Evolutionary conservation across 352 stramenopile genomes (phyloP).

Genomic region (Phytophthora meadii): DNA sequence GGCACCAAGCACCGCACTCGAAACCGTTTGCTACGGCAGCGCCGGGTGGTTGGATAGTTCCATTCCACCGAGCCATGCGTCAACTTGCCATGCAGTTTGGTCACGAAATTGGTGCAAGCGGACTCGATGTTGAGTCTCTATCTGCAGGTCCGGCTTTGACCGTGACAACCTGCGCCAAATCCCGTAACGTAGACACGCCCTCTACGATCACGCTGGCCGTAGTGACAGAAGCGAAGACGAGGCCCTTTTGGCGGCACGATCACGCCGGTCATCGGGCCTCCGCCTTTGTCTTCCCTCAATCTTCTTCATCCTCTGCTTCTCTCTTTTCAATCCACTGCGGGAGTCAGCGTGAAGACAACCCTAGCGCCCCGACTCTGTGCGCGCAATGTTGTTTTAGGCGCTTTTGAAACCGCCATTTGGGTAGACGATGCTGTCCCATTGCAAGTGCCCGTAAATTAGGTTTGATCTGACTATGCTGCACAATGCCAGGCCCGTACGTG

Average conservation of each 20-base stretch:
- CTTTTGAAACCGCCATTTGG: neutral
- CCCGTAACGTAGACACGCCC: constrained; percentile 23
- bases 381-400: constrained; percentile 11
- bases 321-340: constrained; percentile 1
- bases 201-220: neutral
- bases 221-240: neutral
- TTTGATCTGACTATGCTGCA: constrained; percentile 2
- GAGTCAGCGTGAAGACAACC: constrained; percentile 29
- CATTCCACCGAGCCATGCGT: constrained; percentile 1
- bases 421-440: constrained; percentile 1
- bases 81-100: constrained; percentile 1
- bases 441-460: neutral
- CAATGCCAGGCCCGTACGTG: neutral
- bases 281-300: constrained; percentile 7
- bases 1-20: constrained; percentile 5
- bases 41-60: constrained; percentile 6
- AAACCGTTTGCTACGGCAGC: constrained; percentile 3
- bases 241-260: neutral
- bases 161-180: constrained; percentile 9
- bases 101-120: neutral
- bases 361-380: constrained; percentile 7
- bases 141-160: constrained; percentile 11
- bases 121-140: constrained; percentile 1
- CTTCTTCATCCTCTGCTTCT: constrained; percentile 2
- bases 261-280: neutral